Evolutionary conservation across 2,329 filamentous ascomycete species (phyloP), one percentile per base, ranked within the genome.

Genomic region (Teratosphaeria pseudoeucalypti): DNA sequence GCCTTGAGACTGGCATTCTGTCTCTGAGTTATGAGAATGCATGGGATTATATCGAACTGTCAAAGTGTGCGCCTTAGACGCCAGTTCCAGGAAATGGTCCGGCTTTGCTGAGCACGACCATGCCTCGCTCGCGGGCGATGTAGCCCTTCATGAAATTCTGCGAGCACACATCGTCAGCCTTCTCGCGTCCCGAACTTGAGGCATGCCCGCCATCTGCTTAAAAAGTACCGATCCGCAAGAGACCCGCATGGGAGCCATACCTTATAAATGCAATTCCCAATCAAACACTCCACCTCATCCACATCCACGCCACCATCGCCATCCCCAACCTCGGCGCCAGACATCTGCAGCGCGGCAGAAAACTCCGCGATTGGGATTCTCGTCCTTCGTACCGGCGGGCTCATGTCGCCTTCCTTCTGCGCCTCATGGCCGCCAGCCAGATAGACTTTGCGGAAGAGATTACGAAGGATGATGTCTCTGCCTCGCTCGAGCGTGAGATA

Each of bases 221-320:
- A 23, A 23, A 23, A 23, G 37, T 43, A 7, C 29, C 10, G 37
- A 10, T 16, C 12, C 37, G 37, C 16, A 14, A 14, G 16, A 14
- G 37, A 14, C 4, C 7, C 9, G 19, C 23, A 54, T 43, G 49
- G 14, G 37, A 29, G 49, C 75, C 78, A 62, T 75, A 95, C 92
- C 85, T 97, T 99, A 79, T 97, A 99, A 63, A 99, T 96, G 83
- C 96, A 89, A 72, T 96, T 97, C 32, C 94, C 90, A 69, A 99
- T 72, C 67, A 96, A 77, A 73, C 94, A 99, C 74, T 99, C 95
- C 3, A 97, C 92, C 74, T 99, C 94, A 71, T 99, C 95, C 34
- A 83, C 81, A 67, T 96, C 94, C 37, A 95, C 79, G 37, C 79
- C 78, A 67, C 88, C 77, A 78, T 60, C 80, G 58, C 80, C 88